These are phyloP conservation scores for Brassica cretica DNA, from an alignment of 345 rosid genomes.

Conservation along the genomic window DNA sequence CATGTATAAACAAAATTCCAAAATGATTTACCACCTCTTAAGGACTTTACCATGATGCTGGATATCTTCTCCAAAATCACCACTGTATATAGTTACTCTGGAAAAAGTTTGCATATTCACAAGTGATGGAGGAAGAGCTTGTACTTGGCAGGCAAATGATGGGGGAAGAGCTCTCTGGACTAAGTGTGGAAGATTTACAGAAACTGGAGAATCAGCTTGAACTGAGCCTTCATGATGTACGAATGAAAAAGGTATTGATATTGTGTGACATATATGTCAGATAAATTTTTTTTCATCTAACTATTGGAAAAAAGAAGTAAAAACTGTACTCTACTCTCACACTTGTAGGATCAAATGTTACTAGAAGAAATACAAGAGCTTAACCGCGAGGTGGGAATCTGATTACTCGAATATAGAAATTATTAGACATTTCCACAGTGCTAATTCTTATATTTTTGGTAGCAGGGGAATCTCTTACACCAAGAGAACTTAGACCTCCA, in stretches of 20 bases:
- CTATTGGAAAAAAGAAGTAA: background rate
- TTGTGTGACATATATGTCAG: background rate
- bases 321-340: background rate
- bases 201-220: constrained; percentile 74
- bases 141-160: constrained; percentile 56
- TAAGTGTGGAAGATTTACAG: constrained; percentile 56
- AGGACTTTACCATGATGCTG: constrained; percentile 20
- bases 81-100: background rate
- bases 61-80: constrained; percentile 21
- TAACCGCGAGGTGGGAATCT: constrained; percentile 49
- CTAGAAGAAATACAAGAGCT: constrained; percentile 60
- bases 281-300: background rate
- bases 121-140: constrained; percentile 15
- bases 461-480: constrained; percentile 57
- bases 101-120: constrained; percentile 7
- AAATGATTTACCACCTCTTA: constrained; percentile 9
- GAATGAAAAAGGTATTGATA: constrained; percentile 56
- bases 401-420: background rate
- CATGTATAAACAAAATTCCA: background rate
- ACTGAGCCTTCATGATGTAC: constrained; percentile 60
- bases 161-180: constrained; percentile 83
- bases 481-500: constrained; percentile 58
- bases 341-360: constrained; percentile 58
- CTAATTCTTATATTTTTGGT: background rate
- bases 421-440: background rate